Base-by-base conservation (phyloP, 495 filamentous ascomycete genomes). In the Rostrohypoxylon terebratum region DNA sequence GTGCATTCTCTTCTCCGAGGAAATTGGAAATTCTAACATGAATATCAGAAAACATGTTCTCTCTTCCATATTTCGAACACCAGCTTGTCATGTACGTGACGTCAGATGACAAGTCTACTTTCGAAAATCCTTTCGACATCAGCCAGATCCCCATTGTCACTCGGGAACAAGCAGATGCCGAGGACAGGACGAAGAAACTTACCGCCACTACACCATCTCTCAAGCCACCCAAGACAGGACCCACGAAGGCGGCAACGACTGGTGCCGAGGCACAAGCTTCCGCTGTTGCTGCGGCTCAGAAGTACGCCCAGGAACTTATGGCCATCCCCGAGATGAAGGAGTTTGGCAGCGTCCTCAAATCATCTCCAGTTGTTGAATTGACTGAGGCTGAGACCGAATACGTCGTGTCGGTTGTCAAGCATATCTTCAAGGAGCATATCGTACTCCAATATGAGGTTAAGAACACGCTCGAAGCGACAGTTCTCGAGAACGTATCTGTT, bases 381-480 rank as follows among this genome's bases (percentile, higher is more conserved):
- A 97, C 96, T 21, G 96, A 99, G 80, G 92, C 93, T 68, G 96
- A 98, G 80, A 98, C 96, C 14, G 96, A 99, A 82, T 99, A 99
- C 73, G 94, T 98, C 51, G 96, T 98, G 42, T 87, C 87, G 16
- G 93, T 93, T 9, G 87, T 98, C 81, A 99, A 98, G 83, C 96
- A 99, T 74, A 91, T 98, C 75, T 98, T 97, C 89, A 95, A 94
- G 80, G 93, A 97, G 77, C 92, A 98, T 75, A 87, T 98, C 70
- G 96, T 99, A 13, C 82, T 99, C 57, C 96, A 99, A 79, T 98
- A 97, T 81, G 93, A 98, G 75, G 89, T 99, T 79, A 98, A 97
- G 85, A 99, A 99, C 83, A 99, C 96, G 3, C 88, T 99, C 14
- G 89, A 92, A 2, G 93, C 94, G 63, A 95, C 92, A 48, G 87